These are phyloP conservation scores for Leccinum longicurvipes DNA, from an alignment of 768 basidiomycete genomes.

Conservation along the genomic window DNA sequence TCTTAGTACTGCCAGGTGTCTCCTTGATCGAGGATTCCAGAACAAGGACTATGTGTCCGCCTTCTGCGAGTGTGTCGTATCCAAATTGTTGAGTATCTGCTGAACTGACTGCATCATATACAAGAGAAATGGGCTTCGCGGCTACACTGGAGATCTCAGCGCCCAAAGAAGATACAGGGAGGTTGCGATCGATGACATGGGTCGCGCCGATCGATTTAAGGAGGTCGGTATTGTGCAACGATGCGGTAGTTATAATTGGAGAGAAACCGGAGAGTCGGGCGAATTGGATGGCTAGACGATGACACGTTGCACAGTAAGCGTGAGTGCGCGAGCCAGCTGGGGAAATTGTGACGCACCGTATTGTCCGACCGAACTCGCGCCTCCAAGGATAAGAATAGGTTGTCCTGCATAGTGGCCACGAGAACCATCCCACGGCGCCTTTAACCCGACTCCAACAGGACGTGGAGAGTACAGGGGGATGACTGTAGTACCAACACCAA, in stretches of 20 bases:
- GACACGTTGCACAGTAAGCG: not conserved
- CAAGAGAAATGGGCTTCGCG: constrained; percentile 7
- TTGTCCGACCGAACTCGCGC: constrained; percentile 37
- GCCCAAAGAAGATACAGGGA: constrained; percentile 9
- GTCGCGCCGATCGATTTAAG: constrained; percentile 38
- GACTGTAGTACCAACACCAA: constrained; percentile 31
- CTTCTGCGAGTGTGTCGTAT: constrained; percentile 30
- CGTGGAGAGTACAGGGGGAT: constrained; percentile 31
- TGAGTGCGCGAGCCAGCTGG: constrained; percentile 20
- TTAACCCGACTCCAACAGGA: constrained; percentile 28
- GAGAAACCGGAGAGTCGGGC: constrained; percentile 34
- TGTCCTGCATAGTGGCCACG: constrained; percentile 29
- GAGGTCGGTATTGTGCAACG: constrained; percentile 30
- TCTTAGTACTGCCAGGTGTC: constrained; percentile 15
- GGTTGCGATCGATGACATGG: constrained; percentile 33
- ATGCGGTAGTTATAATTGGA: constrained; percentile 40
- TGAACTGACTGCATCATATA: constrained; percentile 28
- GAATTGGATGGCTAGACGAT: constrained; percentile 32
- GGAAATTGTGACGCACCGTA: constrained; percentile 29
- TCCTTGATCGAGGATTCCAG: constrained; percentile 7
- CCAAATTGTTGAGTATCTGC: constrained; percentile 33
- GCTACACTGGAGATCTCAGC: constrained; percentile 18
- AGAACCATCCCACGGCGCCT: constrained; percentile 36
- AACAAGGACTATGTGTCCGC: constrained; percentile 27
- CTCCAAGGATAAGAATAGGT: constrained; percentile 37